Evolutionary conservation across 2,329 filamentous ascomycete genomes (phyloP), one percentile per base, ranked within the genome.

Genomic region (Xylariomycetidae sp.): DNA sequence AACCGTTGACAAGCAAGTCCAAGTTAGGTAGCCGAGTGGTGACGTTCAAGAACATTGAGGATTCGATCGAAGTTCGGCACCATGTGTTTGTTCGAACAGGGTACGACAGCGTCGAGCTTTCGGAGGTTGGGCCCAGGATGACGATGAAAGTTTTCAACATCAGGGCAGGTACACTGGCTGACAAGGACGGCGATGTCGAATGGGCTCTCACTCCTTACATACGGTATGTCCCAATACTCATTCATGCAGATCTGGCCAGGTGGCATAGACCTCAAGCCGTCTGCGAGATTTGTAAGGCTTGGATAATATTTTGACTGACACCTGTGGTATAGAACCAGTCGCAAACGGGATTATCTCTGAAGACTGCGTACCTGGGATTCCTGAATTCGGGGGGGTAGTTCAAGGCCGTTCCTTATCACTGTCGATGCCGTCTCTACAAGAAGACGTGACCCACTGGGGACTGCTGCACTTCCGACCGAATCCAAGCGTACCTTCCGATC

Each of bases 81-180:
- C 83, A 88, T 57, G 89, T 98, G 2, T 98, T 95, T 55, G 90
- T 98, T 13, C 82, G 85, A 57, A 96, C 92, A 14, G 27, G 40
- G 1, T 92, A 90, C 54, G 81, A 94, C 54, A 85, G 82, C 38
- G 86, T 96, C 3, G 88, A 94, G 59, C 63, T 95, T 49, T 82
- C 85, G 10, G 88, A 95, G 58, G 87, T 94, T 31, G 88, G 90
- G 0, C 92, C 92, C 1, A 74, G 92, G 37, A 95, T 96, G 86
- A 95, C 88, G n/a, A 92, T 96, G 87, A 74, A 87, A 47, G 68
- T 88, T 33, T 98, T 96, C 55, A 87, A 96, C 65, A 95, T 98
- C 41, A 74, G 89, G 29, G 82, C 82, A 33, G 90, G 92, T 12
- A 94, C 90, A 4, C 67, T 95, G 39, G 92, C 96, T 56, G 94